Percentiles rank a stretch among this genome's conserved stretches.
These are phyloP conservation scores for Dentipellis sp. DNA, from an alignment of 768 basidiomycete genomes.

Conservation along the genomic window DNA sequence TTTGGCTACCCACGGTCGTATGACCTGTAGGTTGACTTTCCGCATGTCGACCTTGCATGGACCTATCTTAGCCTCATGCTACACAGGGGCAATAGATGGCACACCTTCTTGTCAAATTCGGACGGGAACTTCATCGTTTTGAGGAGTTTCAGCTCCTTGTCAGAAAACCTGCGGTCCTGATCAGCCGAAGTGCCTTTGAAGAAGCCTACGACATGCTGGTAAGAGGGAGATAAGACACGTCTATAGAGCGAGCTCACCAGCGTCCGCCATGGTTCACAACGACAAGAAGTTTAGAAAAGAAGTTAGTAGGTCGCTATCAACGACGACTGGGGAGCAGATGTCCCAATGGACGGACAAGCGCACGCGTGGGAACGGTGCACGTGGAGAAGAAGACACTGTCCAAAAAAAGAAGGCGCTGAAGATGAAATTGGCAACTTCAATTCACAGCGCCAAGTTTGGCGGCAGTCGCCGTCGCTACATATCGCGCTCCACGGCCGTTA, in stretches of 20 bases:
- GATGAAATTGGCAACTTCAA: not conserved
- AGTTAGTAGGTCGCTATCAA: not conserved
- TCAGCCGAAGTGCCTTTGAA: constrained; percentile 89
- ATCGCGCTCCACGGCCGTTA: not conserved
- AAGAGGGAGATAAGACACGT: not conserved
- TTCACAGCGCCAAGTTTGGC: not conserved
- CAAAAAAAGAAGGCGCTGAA: not conserved
- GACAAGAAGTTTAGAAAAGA: not conserved
- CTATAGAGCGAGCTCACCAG: constrained; percentile 2
- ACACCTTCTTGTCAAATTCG: constrained; percentile 80
- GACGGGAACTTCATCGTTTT: constrained; percentile 87
- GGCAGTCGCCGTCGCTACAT: not conserved
- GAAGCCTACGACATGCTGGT: constrained; percentile 37
- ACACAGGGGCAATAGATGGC: not conserved
- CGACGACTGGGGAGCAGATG: not conserved
- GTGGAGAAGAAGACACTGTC: not conserved
- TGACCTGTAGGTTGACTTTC: constrained; percentile 88
- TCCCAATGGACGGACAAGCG: not conserved
- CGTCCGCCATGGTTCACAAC: constrained; percentile 12
- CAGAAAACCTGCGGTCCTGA: constrained; percentile 88
- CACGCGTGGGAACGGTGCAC: not conserved
- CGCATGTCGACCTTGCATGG: constrained; percentile 75
- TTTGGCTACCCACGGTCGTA: constrained; percentile 93
- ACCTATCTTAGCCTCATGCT: not conserved
- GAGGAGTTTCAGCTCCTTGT: constrained; percentile 88